Evolutionary conservation across 352 stramenopile species (phyloP).

Genomic region (Peronospora farinosa): DNA sequence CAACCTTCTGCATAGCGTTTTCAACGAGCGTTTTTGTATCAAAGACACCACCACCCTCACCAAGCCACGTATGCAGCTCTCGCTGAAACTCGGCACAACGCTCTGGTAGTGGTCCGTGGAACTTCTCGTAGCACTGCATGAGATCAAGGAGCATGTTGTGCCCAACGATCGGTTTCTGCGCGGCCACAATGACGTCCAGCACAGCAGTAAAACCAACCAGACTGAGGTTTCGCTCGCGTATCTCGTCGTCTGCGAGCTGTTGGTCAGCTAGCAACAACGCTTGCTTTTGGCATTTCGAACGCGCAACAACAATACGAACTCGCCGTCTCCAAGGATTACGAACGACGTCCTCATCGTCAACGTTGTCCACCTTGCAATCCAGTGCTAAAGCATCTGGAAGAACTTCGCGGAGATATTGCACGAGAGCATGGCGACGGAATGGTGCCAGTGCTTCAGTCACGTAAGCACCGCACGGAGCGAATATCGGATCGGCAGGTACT

Average conservation of each 20-base stretch:
- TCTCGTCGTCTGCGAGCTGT: slow-evolving; percentile 28
- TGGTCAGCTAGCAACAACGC: slow-evolving; percentile 31
- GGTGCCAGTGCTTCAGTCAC: slow-evolving; percentile 56
- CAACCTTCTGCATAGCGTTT: slow-evolving; percentile 53
- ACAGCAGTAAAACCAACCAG: slow-evolving; percentile 64
- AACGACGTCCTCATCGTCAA: slow-evolving; percentile 29
- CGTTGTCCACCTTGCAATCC: slow-evolving; percentile 67
- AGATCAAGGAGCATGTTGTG: slow-evolving; percentile 80
- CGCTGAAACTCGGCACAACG: slow-evolving; percentile 54
- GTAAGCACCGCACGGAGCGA: slow-evolving; percentile 29
- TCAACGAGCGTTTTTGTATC: slow-evolving; percentile 73
- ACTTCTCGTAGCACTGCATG: slow-evolving; percentile 78
- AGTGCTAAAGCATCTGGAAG: slow-evolving; percentile 41
- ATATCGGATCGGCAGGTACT: slow-evolving; percentile 20
- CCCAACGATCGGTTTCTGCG: slow-evolving; percentile 50
- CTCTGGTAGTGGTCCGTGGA: slow-evolving; percentile 49
- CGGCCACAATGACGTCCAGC: slow-evolving; percentile 42
- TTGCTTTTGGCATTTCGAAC: slow-evolving; percentile 21
- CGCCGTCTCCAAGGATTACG: slow-evolving; percentile 55
- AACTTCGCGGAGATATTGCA: slow-evolving; percentile 41
- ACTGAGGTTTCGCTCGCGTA: slow-evolving; percentile 43
- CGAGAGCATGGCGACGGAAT: slow-evolving; percentile 54
- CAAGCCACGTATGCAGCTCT: slow-evolving; percentile 50
- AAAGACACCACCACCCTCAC: slow-evolving; percentile 36
- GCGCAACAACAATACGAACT: slow-evolving; percentile 41